Conservation (phyloP, 495 filamentous ascomycete genomes). For the Annulohypoxylon stygium region DNA sequence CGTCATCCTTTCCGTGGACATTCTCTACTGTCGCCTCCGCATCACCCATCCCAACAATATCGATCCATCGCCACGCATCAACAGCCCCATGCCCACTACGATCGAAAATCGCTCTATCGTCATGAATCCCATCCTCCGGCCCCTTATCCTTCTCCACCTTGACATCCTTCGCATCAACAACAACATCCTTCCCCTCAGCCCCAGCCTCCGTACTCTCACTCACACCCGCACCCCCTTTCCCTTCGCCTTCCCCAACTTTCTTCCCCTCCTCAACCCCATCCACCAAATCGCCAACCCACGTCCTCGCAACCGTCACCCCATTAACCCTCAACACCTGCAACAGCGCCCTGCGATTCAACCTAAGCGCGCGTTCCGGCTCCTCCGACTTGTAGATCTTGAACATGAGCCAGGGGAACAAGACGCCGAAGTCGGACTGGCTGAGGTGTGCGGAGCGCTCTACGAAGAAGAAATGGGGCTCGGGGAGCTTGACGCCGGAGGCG, state of each 20-base stretch:
- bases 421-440: constrained; percentile 81
- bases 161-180: constrained; percentile 7
- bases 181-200: constrained; percentile 18
- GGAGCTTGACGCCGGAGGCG: constrained; percentile 38
- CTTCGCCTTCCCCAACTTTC: constrained; percentile 6
- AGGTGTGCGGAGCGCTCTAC: constrained; percentile 73
- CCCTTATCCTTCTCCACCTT: background rate
- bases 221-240: constrained; percentile 29
- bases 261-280: constrained; percentile 50
- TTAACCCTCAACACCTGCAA: constrained; percentile 70
- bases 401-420: constrained; percentile 78
- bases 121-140: constrained; percentile 42
- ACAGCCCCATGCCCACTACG: constrained; percentile 45
- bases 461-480: constrained; percentile 72
- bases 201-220: background rate
- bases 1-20: constrained; percentile 42
- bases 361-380: constrained; percentile 71
- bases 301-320: constrained; percentile 65
- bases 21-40: constrained; percentile 5
- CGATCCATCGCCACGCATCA: constrained; percentile 56
- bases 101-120: constrained; percentile 58
- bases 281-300: constrained; percentile 63
- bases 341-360: constrained; percentile 73
- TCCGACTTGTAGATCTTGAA: constrained; percentile 68
- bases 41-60: constrained; percentile 59